A percentile compares a stretch with the other conserved stretches of the same genome.
These are phyloP conservation scores for Camelina sativa DNA, from an alignment of 345 rosid genomes.

Conservation along the genomic window DNA sequence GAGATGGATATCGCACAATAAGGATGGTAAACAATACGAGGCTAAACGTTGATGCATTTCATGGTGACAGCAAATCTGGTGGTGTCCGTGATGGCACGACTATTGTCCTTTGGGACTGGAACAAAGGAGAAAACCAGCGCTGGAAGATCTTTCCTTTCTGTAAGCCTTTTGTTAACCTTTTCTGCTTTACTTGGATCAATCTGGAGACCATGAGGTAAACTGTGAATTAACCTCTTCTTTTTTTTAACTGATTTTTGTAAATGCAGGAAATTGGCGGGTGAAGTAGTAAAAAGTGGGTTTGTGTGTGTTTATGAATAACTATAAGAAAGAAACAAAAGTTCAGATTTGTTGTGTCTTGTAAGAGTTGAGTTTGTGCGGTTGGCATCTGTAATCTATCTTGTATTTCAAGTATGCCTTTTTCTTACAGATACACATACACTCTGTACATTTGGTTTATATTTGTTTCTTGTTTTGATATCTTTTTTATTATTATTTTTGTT, in stretches of 20 bases:
- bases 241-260: slow-evolving; percentile 16
- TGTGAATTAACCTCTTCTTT: not conserved
- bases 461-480: not conserved
- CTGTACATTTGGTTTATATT: not conserved
- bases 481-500: not conserved
- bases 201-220: slow-evolving; percentile 7
- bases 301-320: slow-evolving; percentile 29
- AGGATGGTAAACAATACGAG: slow-evolving; percentile 77
- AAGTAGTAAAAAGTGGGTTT: slow-evolving; percentile 9
- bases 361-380: slow-evolving; percentile 32
- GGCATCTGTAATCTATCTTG: not conserved
- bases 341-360: slow-evolving; percentile 25
- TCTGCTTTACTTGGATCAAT: slow-evolving; percentile 4
- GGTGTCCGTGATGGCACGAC: slow-evolving; percentile 76
- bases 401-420: not conserved
- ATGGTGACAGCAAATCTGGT: slow-evolving; percentile 71
- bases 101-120: slow-evolving; percentile 83
- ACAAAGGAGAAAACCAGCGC: slow-evolving; percentile 80
- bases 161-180: slow-evolving; percentile 49
- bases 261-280: slow-evolving; percentile 38
- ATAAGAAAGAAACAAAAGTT: slow-evolving; percentile 17
- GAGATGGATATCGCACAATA: slow-evolving; percentile 46
- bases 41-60: slow-evolving; percentile 79
- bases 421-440: not conserved
- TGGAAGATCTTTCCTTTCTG: slow-evolving; percentile 81